Percentiles rank a stretch among this genome's conserved stretches.
These are phyloP conservation scores for Neurospora africana DNA, from an alignment of 495 filamentous ascomycete species.

Conservation along the genomic window DNA sequence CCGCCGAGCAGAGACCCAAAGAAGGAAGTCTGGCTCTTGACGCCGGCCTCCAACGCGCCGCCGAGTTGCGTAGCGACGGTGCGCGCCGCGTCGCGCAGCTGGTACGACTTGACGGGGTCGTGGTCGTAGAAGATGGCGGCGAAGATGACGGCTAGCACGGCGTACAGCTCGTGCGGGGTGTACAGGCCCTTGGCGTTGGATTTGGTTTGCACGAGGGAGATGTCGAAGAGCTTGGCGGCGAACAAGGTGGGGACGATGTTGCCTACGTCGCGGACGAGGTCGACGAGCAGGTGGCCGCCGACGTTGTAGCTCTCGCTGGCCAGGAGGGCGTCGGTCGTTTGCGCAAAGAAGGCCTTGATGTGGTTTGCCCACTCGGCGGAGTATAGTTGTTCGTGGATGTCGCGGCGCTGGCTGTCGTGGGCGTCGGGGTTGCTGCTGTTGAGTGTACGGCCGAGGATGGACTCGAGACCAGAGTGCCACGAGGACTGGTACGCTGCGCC, in stretches of 20 bases:
- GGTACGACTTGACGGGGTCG: constrained; percentile 43
- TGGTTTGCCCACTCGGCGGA: constrained; percentile 41
- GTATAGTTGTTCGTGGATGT: constrained; percentile 51
- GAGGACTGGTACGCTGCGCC: constrained; percentile 52
- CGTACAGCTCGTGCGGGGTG: constrained; percentile 70
- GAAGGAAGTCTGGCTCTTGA: constrained; percentile 54
- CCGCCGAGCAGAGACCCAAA: constrained; percentile 37
- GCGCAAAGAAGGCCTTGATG: constrained; percentile 54
- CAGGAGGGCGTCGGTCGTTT: constrained; percentile 55
- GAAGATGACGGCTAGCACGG: constrained; percentile 60
- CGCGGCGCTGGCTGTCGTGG: constrained; percentile 37
- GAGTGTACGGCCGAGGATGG: constrained; percentile 40
- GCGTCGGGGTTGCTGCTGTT: constrained; percentile 29
- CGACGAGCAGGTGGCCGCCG: constrained; percentile 56
- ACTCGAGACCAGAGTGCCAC: constrained; percentile 48
- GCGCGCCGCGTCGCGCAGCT: constrained; percentile 50
- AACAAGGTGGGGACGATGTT: constrained; percentile 67
- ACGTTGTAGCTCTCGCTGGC: constrained; percentile 48
- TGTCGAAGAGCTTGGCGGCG: constrained; percentile 57
- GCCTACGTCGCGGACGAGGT: constrained; percentile 66
- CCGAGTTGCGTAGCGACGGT: constrained; percentile 46
- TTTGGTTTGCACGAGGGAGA: constrained; percentile 64
- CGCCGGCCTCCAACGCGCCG: constrained; percentile 29
- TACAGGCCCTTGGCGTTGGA: constrained; percentile 60
- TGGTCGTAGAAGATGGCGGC: constrained; percentile 36